Evolutionary conservation across 257 asterid genomes (phyloP).

Genomic region (Solanum etuberosum): DNA sequence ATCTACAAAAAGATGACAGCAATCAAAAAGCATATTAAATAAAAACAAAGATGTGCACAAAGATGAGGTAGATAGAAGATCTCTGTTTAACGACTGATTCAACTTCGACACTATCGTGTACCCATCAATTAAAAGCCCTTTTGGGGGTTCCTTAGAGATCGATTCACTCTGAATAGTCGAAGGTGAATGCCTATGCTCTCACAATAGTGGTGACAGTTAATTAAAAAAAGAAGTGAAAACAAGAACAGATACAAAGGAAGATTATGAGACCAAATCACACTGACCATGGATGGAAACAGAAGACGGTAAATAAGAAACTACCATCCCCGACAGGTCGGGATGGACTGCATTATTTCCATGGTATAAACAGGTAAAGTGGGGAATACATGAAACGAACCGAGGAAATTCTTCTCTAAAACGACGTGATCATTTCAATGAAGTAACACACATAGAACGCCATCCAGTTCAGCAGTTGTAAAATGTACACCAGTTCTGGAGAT

Average conservation of each 20-base stretch:
- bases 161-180: background rate
- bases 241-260: background rate
- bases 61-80: background rate
- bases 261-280: background rate
- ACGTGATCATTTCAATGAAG: background rate
- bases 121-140: background rate
- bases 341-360: background rate
- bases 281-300: background rate
- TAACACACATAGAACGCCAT: background rate
- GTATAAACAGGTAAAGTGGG: background rate
- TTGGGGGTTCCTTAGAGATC: background rate
- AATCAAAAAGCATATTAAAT: background rate
- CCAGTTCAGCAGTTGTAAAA: background rate
- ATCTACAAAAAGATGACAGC: too few species aligned
- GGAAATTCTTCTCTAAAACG: background rate
- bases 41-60: background rate
- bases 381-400: background rate
- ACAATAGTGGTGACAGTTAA: background rate
- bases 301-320: background rate
- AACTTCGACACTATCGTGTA: background rate
- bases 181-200: background rate
- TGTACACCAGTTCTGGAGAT: background rate
- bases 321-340: background rate
- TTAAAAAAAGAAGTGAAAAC: background rate
- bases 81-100: background rate